Base-by-base conservation (phyloP, 176 grass and related monocot genomes). In the Cymbopogon citratus region DNA sequence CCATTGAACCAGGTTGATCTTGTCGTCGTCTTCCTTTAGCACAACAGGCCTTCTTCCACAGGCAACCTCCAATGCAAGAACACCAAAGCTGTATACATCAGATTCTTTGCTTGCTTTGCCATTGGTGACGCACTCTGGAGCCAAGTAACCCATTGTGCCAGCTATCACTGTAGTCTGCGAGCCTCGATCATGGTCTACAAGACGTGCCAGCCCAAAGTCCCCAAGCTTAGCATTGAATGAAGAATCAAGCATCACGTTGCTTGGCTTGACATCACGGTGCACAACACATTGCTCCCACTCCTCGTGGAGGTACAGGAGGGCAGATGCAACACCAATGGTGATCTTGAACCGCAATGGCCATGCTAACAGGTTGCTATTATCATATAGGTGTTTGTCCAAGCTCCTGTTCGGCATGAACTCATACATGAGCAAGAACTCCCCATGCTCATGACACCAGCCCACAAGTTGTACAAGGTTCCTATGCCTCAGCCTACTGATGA, bases 381-480 rank as follows among this genome's bases (percentile, higher is more conserved):
- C 51, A 67, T 94, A 91, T 66, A 91, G 86, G 57, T 94, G 89
- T 23, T 43, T 81, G 80, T 94, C 84, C 33, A 91, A 73, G 73
- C 86, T 94, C 62, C 92, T 87, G 63, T 94, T 94, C 7, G 92
- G 85, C 92, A 94, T 91, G 72, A 94, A 89, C 82, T 89, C 87
- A 0, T 89, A 89, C 16, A 89, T 52, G 8, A 89, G 77, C 64
- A 89, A 27, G 54, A 89, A 89, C 63, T 91, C 69, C 44, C 82
- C 83, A 0, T 79, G 76, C n/a, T 88, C 86, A 41, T 94, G 92
- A 76, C 88, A 94, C 86, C 89, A 94, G 27, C 92, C 92, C 14
- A 87, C 86, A 75, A 94, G 83, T 16, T 88, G 88, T 16, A 94
- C 88, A n/a, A 94, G 86, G 34, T 94, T 88, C 14, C 92, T 84